Evolutionary conservation across 1,284 basidiomycete genomes (phyloP).

Genomic region (Lignosus rhinocerotis): DNA sequence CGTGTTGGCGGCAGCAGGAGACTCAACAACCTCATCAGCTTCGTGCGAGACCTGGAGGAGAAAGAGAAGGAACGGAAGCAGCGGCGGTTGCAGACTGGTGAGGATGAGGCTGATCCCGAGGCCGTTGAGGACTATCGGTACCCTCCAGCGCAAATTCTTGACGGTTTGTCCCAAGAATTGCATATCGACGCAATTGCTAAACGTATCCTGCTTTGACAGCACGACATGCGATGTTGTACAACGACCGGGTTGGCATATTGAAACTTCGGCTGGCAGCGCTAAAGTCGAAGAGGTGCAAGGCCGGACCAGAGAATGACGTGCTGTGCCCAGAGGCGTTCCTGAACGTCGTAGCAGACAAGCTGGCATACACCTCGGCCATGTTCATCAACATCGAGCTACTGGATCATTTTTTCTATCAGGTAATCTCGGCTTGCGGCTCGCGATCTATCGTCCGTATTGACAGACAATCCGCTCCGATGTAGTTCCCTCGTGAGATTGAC

Average conservation of each 20-base stretch:
- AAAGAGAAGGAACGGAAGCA: conserved; percentile 71
- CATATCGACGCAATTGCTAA: background rate
- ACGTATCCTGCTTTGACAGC: conserved; percentile 49
- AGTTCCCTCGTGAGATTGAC: conserved; percentile 98
- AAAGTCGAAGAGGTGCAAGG: conserved; percentile 85
- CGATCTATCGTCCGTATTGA: background rate
- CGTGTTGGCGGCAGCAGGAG: conserved; percentile 86
- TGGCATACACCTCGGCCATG: conserved; percentile 95
- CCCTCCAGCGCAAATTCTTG: conserved; percentile 86
- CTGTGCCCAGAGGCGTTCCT: conserved; percentile 98
- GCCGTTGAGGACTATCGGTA: conserved; percentile 64
- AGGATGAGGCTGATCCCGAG: conserved; percentile 31
- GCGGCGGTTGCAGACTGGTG: conserved; percentile 43
- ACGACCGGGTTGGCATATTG: conserved; percentile 79
- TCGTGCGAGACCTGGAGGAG: conserved; percentile 85
- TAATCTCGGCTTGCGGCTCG: conserved; percentile 28
- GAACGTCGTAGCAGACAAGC: conserved; percentile 94
- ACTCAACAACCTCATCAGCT: conserved; percentile 76
- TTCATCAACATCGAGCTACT: conserved; percentile 98
- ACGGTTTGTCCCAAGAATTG: conserved; percentile 60
- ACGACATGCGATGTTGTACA: conserved; percentile 88
- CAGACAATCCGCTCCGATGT: background rate
- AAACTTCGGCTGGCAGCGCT: conserved; percentile 84
- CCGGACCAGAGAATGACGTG: conserved; percentile 82
- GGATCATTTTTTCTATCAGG: conserved; percentile 98